A percentile compares a stretch with the other conserved stretches of the same genome.
Conservation (phyloP, 2,329 filamentous ascomycete species). For the Periconia macrospinosa region DNA sequence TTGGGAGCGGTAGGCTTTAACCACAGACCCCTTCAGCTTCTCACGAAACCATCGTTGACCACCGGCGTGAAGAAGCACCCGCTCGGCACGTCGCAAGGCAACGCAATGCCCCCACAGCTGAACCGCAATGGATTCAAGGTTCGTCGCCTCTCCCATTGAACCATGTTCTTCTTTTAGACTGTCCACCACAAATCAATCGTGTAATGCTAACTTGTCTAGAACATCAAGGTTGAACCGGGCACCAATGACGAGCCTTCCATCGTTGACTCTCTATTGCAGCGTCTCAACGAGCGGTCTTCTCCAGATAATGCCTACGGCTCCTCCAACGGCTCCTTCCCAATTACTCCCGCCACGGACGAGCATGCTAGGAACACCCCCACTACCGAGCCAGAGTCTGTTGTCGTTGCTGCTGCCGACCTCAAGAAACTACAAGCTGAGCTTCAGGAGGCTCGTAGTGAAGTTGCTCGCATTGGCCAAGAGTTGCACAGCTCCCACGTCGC, state of each 20-base stretch:
- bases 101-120: slow-evolving; percentile 31
- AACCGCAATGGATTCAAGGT: slow-evolving; percentile 36
- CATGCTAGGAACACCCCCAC: slow-evolving; percentile 33
- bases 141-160: slow-evolving; percentile 7
- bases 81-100: slow-evolving; percentile 40
- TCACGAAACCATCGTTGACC: slow-evolving; percentile 36
- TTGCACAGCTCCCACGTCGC: slow-evolving; percentile 65
- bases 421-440: slow-evolving; percentile 71
- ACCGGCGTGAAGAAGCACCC: slow-evolving; percentile 43
- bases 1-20: slow-evolving; percentile 38
- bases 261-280: slow-evolving; percentile 69
- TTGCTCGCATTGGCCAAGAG: slow-evolving; percentile 72
- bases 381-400: slow-evolving; percentile 25
- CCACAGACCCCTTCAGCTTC: slow-evolving; percentile 20
- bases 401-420: slow-evolving; percentile 60
- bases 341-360: slow-evolving; percentile 63
- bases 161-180: not conserved
- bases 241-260: slow-evolving; percentile 23
- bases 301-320: slow-evolving; percentile 59
- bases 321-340: slow-evolving; percentile 62
- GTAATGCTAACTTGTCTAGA: slow-evolving; percentile 44
- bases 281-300: slow-evolving; percentile 62
- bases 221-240: slow-evolving; percentile 50
- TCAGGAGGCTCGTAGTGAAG: slow-evolving; percentile 69
- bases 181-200: not conserved